Base-by-base conservation (phyloP, 2,329 filamentous ascomycete species). In the Cytospora piceae region DNA sequence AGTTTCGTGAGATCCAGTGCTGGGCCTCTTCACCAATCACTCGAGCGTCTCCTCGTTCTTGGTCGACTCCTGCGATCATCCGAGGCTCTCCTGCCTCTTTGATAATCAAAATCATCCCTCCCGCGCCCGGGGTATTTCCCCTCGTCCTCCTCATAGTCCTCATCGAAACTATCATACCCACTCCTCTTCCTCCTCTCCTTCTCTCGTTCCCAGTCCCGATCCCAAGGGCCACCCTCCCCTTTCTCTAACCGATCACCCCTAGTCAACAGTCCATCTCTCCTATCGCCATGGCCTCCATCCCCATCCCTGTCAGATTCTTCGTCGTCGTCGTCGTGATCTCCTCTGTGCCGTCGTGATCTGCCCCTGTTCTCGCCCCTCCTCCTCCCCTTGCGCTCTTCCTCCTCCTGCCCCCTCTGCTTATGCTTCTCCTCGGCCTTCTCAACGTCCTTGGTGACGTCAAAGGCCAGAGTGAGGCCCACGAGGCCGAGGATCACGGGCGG, bases 381-480 rank as follows among this genome's bases (percentile, higher is more conserved):
- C 67, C 2, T 71, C 69, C 15, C 31, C 34, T 9, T 22, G 39
- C 60, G 22, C 29, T 63, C 53, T 24, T 29, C 66, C 3, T 72
- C 68, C 24, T 71, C 68, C 17, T 61, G 65, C 54, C 70, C 69
- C n/a, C 68, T 67, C 15, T 70, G 67, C 20, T 70, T 64, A 49
- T 73, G 73, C 51, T 65, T 70, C 31, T 74, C 72, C 63, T 77
- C 75, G 37, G 68, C 68, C 69, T 76, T 74, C 60, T 75, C 74
- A 62, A 80, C 77, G 52, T 79, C 75, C 62, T 77, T 77, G 67
- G 81, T 78, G 67, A 79, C 76, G 65, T 78, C 77, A 70, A 79
- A 78, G n/a, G 72, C 71, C 1, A 78, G 70, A 17, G 74, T 70
- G 22, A 76, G 71, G 7, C 76, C 78, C 20, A 77, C 69, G 29